Base-by-base conservation (phyloP, 176 grass and related monocot genomes). In the Hordeum marinum region DNA sequence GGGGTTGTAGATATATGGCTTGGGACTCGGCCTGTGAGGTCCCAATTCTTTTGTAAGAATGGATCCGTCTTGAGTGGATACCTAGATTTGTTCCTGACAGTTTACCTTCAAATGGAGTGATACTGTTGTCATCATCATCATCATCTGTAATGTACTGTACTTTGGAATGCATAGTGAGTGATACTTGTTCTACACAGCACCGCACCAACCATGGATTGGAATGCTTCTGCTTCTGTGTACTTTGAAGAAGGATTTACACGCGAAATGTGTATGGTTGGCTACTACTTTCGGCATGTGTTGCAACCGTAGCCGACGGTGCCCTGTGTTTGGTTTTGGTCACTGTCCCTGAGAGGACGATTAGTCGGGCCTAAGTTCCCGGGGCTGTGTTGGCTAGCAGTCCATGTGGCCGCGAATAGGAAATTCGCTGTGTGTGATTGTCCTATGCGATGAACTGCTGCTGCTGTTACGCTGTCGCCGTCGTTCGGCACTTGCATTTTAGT, bases 1-100 rank as follows among this genome's bases (percentile, higher is more conserved):
- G 84, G 65, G 84, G 76, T 85, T 89, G 89, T 90, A 90, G 84
- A 87, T 90, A 90, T 86, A 87, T 87, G 80, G 80, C 79, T 79
- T 73, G 67, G 67, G 84, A 67, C 43, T 66, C 4, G 68, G 75
- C 80, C 45, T 87, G 70, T 75, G 74, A 74, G 21, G 21, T 60
- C 74, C 57, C 76, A 80, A 80, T 90, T 90, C 84, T 90, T 90
- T 90, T 90, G 88, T 90, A 90, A 74, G 80, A 86, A 83, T 74
- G 4, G 15, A 18, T 18, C 15, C 14, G 48, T 18, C 36, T 73
- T 87, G 36, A 60, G 80, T 87, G 80, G 25, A 65, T 90, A 9
- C 18, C 40, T 73, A 83, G 84, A 61, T 83, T 75, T 31, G 80
- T 40, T 42, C 14, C 83, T 72, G 27, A 68, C 80, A 79, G 84